Evolutionary conservation across 2,329 filamentous ascomycete species (phyloP), one percentile per base, ranked within the genome.

Genomic region (Blumeria hordei): DNA sequence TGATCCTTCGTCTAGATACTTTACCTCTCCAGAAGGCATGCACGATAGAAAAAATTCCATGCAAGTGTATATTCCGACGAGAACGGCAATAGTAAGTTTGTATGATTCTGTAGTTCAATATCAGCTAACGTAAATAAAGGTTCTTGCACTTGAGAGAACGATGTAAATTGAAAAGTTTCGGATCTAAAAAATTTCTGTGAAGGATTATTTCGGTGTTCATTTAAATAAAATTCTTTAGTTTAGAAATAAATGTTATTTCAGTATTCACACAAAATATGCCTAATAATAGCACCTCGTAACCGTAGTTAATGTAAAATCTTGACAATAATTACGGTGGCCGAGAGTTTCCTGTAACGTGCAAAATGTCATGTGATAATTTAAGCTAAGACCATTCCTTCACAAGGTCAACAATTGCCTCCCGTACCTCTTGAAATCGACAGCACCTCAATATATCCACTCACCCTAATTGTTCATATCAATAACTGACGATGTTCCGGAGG

Each of bases 1-100:
- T 54, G 80, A 86, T 55, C 79, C 85, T 60, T 75, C 70, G n/a
- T 92, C 86, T 2, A 74, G 86, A 36, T 96, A 92, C 73, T 95
- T 94, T 67, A 96, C 92, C 0, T 93, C 87, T 5, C 78, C 87
- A 12, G 78, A 95, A 71, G 75, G 77, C 58, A 96, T 92, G 92
- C 96, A 96, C 65, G 78, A 77, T 12, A 74, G 92, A 58, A 83
- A 77, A 71, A 96, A 96, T 69, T 95, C 86, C 71, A 78, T 86
- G 51, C 92, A 96, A 66, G 77, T 95, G 54, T 98, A 98, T 66
- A 78, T 94, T 58, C 90, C 90, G 14, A 78, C 78, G 54, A 75
- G 90, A 62, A 88, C 83, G 58, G 90, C 87, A 18, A 71, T 95
- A 67, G 88, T 94, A 71, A 70, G 76, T 70, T 33, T 41, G 18